Evolutionary conservation across 495 filamentous ascomycete genomes (phyloP), one percentile per base, ranked within the genome.

Genomic region (Penicillium psychrofluorescens): DNA sequence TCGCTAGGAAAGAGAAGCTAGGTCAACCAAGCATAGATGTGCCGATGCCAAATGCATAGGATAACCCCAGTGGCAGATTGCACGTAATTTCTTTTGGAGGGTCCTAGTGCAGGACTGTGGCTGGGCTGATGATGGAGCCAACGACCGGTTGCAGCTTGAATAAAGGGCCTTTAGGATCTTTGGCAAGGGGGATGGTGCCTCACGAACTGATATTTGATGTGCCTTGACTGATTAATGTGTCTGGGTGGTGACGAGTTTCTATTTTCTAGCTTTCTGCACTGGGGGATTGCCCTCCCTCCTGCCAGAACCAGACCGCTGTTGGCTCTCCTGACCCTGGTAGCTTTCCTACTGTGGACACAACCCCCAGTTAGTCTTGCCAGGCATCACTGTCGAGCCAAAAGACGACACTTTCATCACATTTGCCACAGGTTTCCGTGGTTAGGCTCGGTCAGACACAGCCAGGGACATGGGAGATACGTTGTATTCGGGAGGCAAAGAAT

Each of bases 351-450:
- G 22, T 22, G 22, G 22, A 22, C 0, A 22, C 22, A 22, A 55
- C 48, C 46, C 51, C 54, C 22, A 22, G 22, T 22, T 22, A 22
- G 22, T 22, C 22, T 22, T 0, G 2, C 22, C 22, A 22, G 22
- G 22, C 38, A 40, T 47, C 43, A 48, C 35, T 36, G 43, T n/a
- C 41, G 13, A 41, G 39, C 29, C 40, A 36, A 35, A 27, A 50
- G 35, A 28, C 34, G 38, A 49, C 45, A 13, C 16, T 31, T 34
- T 34, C 9, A 34, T 46, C 22, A 22, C 22, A 22, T 40, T 60
- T 43, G 59, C 64, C 66, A 67, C 61, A 62, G 67, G 62, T 55
- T 58, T 44, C 48, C 53, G 51, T 56, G 51, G 41, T 49, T 22
- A 22, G 4, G 22, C 22, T 22, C 22, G 55, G 50, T 51, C 47